phyloP scores from a whole-genome alignment of 306 rosid species.

The Glycine tomentella region DNA sequence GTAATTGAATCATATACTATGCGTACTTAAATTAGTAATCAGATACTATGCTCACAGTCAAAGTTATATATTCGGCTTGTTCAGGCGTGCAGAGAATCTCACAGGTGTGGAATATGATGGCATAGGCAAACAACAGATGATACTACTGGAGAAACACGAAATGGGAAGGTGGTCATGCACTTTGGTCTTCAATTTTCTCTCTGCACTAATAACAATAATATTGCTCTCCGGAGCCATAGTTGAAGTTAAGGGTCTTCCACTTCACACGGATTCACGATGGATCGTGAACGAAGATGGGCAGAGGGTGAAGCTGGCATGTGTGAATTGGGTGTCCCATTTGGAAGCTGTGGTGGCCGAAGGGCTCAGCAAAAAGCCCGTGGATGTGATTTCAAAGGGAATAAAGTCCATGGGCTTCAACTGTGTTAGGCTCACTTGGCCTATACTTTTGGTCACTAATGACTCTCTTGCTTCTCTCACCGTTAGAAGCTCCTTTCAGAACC shows the following conservation, averaged over 20 bases:
- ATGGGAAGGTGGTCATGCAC: not conserved
- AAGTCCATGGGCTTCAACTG: constrained; percentile 84
- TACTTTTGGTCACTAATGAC: constrained; percentile 60
- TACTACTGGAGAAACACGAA: no score
- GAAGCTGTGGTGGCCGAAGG: constrained; percentile 84
- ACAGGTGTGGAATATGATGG: no score
- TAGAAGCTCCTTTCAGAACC: constrained; percentile 69
- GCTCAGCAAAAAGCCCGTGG: constrained; percentile 78
- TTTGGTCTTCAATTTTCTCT: not conserved
- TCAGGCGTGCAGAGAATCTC: not conserved
- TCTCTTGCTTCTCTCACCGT: constrained; percentile 74
- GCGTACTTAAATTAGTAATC: no score
- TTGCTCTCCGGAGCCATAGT: not conserved
- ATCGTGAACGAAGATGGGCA: constrained; percentile 65
- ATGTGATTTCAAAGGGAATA: constrained; percentile 57
- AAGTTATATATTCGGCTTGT: not conserved
- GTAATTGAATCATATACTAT: no score
- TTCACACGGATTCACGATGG: constrained; percentile 80
- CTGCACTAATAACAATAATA: not conserved
- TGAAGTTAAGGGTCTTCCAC: no score
- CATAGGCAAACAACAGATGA: constrained; percentile 42
- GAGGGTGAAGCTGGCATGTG: constrained; percentile 83
- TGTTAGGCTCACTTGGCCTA: constrained; percentile 94
- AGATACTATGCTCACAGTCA: no score
- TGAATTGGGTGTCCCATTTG: constrained; percentile 88